Evolutionary conservation across 2,329 filamentous ascomycete genomes (phyloP), one percentile per base, ranked within the genome.

Genomic region (Fusarium domesticum): DNA sequence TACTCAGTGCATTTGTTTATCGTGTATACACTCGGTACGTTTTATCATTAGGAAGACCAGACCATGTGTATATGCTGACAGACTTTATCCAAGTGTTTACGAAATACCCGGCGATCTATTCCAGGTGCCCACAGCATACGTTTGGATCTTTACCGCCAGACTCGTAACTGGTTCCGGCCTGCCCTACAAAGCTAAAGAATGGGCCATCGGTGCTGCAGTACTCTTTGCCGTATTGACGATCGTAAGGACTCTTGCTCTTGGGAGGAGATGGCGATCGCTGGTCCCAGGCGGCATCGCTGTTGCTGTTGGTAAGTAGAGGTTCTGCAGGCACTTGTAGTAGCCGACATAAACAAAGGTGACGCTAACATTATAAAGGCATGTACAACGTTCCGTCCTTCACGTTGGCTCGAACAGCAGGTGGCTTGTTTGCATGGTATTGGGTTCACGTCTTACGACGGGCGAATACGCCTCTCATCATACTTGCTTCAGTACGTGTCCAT

Each of bases 341-440:
- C 23, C 23, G 23, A 28, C 10, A 4, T 10, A 8, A 34, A 8
- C 15, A n/a, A 15, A 17, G 30, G 18, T 39, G 28, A 31, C 31
- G 39, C 46, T 59, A 42, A 60, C 37, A 36, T 28, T 12, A 37
- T 23, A 43, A n/a, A 85, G 86, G 93, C 37, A 98, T 98, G 83
- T 98, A 97, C 70, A 98, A 97, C 59, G 89, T 92, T 1, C 93
- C 93, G 0, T 95, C 89, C 0, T 98, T 98, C 63, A 98, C 93
- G 0, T 73, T 98, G 30, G 91, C 93, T 1, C 76, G 93, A 50
- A 87, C 89, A 0, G 81, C 89, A 8, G 93, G 93, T 3, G 93
- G 93, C 0, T 37, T 81, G 6, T 56, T 78, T 19, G 84, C 81
- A 51, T 90, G 87, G 77, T 93, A 87, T 69, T 96, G 90, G 90